phyloP scores from a whole-genome alignment of 495 filamentous ascomycete genomes.

The Neurospora sp. region DNA sequence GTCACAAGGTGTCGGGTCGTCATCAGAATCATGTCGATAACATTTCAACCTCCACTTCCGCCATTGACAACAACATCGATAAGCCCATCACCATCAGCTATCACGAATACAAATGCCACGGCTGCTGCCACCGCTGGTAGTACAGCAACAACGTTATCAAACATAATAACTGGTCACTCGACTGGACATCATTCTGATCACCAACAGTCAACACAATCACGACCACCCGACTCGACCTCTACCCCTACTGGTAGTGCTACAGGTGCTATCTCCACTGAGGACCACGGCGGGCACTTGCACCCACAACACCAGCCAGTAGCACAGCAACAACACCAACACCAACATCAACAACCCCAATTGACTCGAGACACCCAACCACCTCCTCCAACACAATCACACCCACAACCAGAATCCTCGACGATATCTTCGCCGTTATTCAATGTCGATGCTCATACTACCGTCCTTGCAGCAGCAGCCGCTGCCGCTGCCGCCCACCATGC shows the following conservation, averaged over 20 bases:
- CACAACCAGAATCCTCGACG: neutral
- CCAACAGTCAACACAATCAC: neutral
- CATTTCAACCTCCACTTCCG: neutral
- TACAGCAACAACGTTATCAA: neutral
- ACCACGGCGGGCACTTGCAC: neutral
- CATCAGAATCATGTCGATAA: no score
- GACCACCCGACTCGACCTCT: neutral
- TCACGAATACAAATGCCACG: neutral
- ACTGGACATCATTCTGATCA: neutral
- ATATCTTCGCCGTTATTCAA: neutral
- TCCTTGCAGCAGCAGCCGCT: constrained; percentile 1
- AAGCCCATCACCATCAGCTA: neutral
- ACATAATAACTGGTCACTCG: neutral
- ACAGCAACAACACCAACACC: neutral
- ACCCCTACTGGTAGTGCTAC: neutral
- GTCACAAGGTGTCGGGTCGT: no score
- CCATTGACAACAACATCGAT: neutral
- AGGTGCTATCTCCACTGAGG: neutral
- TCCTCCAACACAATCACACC: neutral
- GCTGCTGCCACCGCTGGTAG: neutral
- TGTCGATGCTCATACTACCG: neutral
- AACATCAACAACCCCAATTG: neutral
- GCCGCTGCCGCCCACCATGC: constrained; percentile 15
- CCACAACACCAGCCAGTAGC: neutral
- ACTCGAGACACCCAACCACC: neutral